Evolutionary conservation across 306 rosid genomes (phyloP).

Genomic region (Sesbania bispinosa): DNA sequence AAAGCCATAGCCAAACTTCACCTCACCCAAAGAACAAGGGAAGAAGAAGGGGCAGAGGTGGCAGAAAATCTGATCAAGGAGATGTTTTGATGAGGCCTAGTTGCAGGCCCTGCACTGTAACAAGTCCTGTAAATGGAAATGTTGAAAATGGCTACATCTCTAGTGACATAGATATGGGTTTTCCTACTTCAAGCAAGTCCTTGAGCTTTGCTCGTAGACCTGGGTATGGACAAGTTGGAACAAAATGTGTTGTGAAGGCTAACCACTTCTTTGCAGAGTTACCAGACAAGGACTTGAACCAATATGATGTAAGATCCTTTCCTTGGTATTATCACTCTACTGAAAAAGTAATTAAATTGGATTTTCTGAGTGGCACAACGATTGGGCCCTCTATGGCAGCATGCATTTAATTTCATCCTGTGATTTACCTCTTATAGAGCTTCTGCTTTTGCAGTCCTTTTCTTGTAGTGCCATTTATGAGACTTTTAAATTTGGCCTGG

Average conservation of each 20-base stretch:
- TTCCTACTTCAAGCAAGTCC: conserved; percentile 78
- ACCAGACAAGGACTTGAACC: conserved; percentile 94
- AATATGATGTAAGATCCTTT: conserved; percentile 77
- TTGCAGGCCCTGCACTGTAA: conserved; percentile 63
- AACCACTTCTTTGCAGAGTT: conserved; percentile 93
- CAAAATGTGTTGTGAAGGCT: conserved; percentile 83
- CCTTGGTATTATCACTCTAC: conserved; percentile 12
- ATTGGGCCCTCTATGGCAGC: conserved; percentile 47
- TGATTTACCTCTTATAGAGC: conserved; percentile 39
- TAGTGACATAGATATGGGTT: conserved; percentile 51
- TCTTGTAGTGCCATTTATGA: conserved; percentile 50
- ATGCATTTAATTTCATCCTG: conserved; percentile 40
- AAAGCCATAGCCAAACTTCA: conserved; percentile 47
- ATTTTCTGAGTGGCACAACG: conserved; percentile 21
- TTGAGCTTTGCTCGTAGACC: conserved; percentile 76
- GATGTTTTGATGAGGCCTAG: conserved; percentile 74
- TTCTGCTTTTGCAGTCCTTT: conserved; percentile 47
- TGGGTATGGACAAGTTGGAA: conserved; percentile 88
- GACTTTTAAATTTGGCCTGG: conserved; percentile 25
- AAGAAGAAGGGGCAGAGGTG: conserved; percentile 84
- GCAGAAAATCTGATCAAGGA: conserved; percentile 78
- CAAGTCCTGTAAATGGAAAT: conserved; percentile 34
- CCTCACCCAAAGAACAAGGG: conserved; percentile 66
- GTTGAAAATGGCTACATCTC: conserved; percentile 41
- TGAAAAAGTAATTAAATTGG: conserved; percentile 10